Evolutionary conservation across 2,329 filamentous ascomycete genomes (phyloP).

Genomic region (Monosporascus sp.): DNA sequence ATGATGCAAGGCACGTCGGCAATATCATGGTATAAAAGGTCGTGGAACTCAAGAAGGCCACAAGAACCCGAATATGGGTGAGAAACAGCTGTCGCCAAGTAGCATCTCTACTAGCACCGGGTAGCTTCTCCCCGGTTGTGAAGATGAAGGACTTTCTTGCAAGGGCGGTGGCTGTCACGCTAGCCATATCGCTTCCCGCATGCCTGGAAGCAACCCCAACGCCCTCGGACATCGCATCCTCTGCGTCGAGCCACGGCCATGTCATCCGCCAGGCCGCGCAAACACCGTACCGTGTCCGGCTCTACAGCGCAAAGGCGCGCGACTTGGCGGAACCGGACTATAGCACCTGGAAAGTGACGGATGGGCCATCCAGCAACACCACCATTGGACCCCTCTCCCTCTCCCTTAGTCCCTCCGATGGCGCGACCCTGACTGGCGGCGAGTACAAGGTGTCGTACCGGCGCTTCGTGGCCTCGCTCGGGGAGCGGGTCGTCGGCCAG

Average conservation of each 20-base stretch:
- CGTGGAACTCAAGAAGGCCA: too few relatives aligned
- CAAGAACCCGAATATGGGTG: too few relatives aligned
- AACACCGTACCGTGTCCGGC: background rate
- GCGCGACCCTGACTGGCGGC: conserved; percentile 17
- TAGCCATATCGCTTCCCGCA: background rate
- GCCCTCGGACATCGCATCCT: background rate
- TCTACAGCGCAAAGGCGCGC: background rate
- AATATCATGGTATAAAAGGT: too few relatives aligned
- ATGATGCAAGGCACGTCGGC: too few relatives aligned
- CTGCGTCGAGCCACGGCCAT: background rate
- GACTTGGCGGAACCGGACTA: background rate
- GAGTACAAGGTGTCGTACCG: conserved; percentile 22
- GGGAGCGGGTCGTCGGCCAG: conserved; percentile 23
- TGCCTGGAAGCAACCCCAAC: background rate
- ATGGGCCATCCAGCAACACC: background rate
- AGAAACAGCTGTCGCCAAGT: too few relatives aligned
- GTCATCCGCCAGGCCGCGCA: background rate
- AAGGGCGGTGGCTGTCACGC: background rate
- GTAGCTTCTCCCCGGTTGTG: background rate
- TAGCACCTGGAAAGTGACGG: background rate
- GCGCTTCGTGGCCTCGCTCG: conserved; percentile 20
- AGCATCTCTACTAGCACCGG: too few relatives aligned
- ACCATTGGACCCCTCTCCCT: background rate
- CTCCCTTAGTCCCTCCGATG: background rate
- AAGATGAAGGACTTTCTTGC: background rate